Conservation (phyloP, 2,329 filamentous ascomycete genomes). For the Pseudogymnoascus sp. region DNA sequence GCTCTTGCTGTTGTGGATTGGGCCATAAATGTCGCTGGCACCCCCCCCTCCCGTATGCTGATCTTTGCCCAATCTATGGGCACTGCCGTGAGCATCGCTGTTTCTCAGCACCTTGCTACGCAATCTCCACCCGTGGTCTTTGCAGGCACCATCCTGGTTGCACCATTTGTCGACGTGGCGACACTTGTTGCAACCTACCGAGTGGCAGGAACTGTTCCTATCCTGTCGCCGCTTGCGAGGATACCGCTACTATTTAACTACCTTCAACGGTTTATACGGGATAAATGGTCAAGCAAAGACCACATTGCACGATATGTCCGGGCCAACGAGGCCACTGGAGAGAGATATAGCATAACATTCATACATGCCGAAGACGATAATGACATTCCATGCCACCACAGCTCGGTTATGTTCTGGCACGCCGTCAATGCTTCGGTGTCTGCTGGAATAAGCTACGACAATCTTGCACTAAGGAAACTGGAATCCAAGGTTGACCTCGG, state of each 20-base stretch:
- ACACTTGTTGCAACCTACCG: conserved; percentile 50
- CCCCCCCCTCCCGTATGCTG: conserved; percentile 49
- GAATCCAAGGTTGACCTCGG: too few species aligned
- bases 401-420: too few species aligned
- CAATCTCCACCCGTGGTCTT: conserved; percentile 37
- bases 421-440: too few species aligned
- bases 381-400: too few species aligned
- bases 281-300: conserved; percentile 46
- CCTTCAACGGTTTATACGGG: conserved; percentile 40
- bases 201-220: conserved; percentile 46
- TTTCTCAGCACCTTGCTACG: conserved; percentile 28
- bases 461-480: too few species aligned
- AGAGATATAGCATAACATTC: neutral
- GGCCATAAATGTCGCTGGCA: conserved; percentile 43
- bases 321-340: conserved; percentile 26
- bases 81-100: conserved; percentile 24
- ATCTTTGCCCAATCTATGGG: conserved; percentile 50
- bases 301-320: conserved; percentile 40
- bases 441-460: too few species aligned
- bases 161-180: conserved; percentile 49
- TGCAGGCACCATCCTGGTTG: conserved; percentile 48
- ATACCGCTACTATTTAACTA: conserved; percentile 40
- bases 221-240: conserved; percentile 44
- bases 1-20: conserved; percentile 46
- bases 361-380: too few species aligned